Evolutionary conservation across 495 filamentous ascomycete genomes (phyloP), one percentile per base, ranked within the genome.

Genomic region (Xylaria flabelliformis): DNA sequence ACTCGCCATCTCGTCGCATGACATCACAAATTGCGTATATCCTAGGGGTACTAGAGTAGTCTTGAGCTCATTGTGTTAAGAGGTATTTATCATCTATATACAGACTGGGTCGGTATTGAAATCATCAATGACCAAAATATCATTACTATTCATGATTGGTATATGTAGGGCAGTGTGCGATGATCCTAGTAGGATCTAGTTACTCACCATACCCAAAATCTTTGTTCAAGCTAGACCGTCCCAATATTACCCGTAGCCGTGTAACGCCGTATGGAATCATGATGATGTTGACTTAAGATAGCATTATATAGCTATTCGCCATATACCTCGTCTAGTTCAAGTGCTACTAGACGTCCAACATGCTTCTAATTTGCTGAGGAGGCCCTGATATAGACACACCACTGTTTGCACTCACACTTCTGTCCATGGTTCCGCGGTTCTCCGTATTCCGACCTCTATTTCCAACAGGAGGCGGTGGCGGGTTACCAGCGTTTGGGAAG

Each of bases 341-440:
- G 24, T 59, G 50, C 21, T 36, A 50, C 83, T 75, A 89, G 8
- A 90, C 74, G 81, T 90, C 88, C 73, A 90, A 74, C 88, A 90
- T 90, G 72, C 87, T 89, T 76, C 80, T 82, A 17, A 89, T 81
- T 74, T 83, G 81, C 76, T 86, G 83, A 34, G 85, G 86, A 64
- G 82, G 79, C 29, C 71, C 78, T 15, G 68, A 79, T 7, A 79
- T 81, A 41, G 81, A 84, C 3, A 74, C 41, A 10, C 70, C 68
- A 29, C 83, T 82, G 17, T 4, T 44, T 1, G 76, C 77, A 46
- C 82, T 84, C 0, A 74, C 56, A 24, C 80, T 84, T 36, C 83
- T 79, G 32, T 76, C 71, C 3, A 63, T 70, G 1, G 73, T 64
- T n/a, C 72, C 64, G 21, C 69, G 61, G 19, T 69, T 21, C 36